These are phyloP conservation scores for Eucalyptus polybractea DNA, from an alignment of 345 rosid species.

Conservation along the genomic window DNA sequence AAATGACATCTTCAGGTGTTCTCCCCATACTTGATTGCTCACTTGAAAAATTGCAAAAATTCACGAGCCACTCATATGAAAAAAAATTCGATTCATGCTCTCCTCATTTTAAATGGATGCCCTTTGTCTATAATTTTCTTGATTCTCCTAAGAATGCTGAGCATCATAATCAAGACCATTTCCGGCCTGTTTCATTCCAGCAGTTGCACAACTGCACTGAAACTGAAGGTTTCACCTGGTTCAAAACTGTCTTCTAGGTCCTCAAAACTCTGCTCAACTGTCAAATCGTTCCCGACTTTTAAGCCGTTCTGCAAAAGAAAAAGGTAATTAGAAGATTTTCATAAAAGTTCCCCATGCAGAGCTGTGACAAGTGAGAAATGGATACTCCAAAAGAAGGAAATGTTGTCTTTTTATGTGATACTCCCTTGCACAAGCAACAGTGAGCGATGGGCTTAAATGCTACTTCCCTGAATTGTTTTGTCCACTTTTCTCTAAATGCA, in stretches of 20 bases:
- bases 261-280: conserved; percentile 74
- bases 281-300: conserved; percentile 48
- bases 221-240: conserved; percentile 58
- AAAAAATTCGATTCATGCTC: not conserved
- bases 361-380: not conserved
- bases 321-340: not conserved
- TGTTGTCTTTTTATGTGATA: not conserved
- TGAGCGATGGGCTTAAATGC: not conserved
- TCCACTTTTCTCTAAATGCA: not conserved
- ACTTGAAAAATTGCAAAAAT: not conserved
- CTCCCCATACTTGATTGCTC: not conserved
- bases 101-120: not conserved
- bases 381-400: not conserved
- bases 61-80: not conserved
- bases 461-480: not conserved
- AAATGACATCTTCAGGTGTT: not conserved
- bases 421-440: not conserved
- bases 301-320: conserved; percentile 28
- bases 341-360: not conserved
- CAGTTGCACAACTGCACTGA: conserved; percentile 45
- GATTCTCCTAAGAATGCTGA: not conserved
- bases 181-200: conserved; percentile 12
- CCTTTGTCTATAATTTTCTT: not conserved
- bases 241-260: conserved; percentile 66
- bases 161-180: not conserved